Percentiles rank a stretch among this genome's conserved stretches.
Conservation (phyloP, 1,284 basidiomycete genomes). For the Sporisorium graminicola region DNA sequence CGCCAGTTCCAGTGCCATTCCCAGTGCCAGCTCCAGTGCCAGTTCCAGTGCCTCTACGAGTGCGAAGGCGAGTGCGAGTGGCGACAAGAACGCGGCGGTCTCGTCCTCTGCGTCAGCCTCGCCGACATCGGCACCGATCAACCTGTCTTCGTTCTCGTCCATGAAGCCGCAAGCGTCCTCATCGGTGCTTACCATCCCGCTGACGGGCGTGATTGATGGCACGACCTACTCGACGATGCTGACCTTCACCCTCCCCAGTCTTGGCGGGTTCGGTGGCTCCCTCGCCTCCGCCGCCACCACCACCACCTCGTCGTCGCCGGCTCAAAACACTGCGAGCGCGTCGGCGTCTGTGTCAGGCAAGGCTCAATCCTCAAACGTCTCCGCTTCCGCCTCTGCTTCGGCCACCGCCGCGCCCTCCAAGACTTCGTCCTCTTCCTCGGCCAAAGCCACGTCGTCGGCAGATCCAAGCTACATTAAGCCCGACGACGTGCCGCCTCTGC, state of each 20-base stretch:
- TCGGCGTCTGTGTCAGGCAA: constrained; percentile 13
- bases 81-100: constrained; percentile 1
- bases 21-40: constrained; percentile 10
- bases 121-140: constrained; percentile 18
- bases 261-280: not conserved
- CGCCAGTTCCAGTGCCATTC: constrained; percentile 3
- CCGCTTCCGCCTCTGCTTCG: not conserved
- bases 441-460: not conserved
- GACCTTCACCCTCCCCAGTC: constrained; percentile 28
- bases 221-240: constrained; percentile 42
- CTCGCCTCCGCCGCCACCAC: not conserved
- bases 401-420: constrained; percentile 10
- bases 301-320: not conserved
- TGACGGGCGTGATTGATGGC: constrained; percentile 34
- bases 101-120: constrained; percentile 6
- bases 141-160: constrained; percentile 33
- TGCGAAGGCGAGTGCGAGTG: constrained; percentile 5
- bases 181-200: constrained; percentile 28
- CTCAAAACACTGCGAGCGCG: not conserved
- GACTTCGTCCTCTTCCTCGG: not conserved
- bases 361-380: constrained; percentile 9
- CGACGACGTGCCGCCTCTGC: constrained; percentile 30
- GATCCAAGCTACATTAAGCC: constrained; percentile 29
- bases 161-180: constrained; percentile 14
- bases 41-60: constrained; percentile 7